Evolutionary conservation across 2,329 filamentous ascomycete genomes (phyloP), one percentile per base, ranked within the genome.

Genomic region (Scedosporium dehoogii): DNA sequence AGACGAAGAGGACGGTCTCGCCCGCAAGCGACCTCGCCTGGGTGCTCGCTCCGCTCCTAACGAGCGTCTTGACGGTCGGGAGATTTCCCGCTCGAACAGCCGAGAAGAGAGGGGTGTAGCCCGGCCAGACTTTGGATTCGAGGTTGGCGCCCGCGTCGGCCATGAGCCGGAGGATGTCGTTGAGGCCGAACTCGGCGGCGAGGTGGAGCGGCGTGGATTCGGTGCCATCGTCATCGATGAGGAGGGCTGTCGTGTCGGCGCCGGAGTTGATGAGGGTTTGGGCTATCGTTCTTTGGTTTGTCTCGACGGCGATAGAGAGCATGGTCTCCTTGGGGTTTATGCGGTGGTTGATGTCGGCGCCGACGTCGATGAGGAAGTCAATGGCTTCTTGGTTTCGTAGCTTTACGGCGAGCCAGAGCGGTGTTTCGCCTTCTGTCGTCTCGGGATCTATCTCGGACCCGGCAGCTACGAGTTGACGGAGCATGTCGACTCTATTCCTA

Each of bases 201-300:
- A 69, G 65, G 58, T 72, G 71, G 5, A 73, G 48, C 3, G 71
- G 69, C n/a, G 69, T 73, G 62, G 64, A 66, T 14, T 55, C 61
- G 29, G 66, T 65, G 29, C 67, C 63, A 53, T 69, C 65, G 48
- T 63, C 63, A 23, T 63, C 62, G 41, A 68, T 51, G 2, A 64
- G 65, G 9, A 59, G 61, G 14, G 63, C 60, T 9, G 62, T 64
- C 6, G 66, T 53, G 27, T 68, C 65, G 16, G 67, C 67, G 4
- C 67, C 65, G 7, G 63, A 60, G 29, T 62, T 60, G 42, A 70
- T 60, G 4, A 70, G 65, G 4, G 66, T 63, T 21, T 61, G 60
- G 23, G 64, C 63, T 25, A 69, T 64, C 6, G 64, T 62, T 16
- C 61, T 59, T 16, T 64, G 59, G n/a, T 60, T 63, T 18, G 61